Evolutionary conservation across 2,329 filamentous ascomycete species (phyloP).

Genomic region (Monascus ruber): DNA sequence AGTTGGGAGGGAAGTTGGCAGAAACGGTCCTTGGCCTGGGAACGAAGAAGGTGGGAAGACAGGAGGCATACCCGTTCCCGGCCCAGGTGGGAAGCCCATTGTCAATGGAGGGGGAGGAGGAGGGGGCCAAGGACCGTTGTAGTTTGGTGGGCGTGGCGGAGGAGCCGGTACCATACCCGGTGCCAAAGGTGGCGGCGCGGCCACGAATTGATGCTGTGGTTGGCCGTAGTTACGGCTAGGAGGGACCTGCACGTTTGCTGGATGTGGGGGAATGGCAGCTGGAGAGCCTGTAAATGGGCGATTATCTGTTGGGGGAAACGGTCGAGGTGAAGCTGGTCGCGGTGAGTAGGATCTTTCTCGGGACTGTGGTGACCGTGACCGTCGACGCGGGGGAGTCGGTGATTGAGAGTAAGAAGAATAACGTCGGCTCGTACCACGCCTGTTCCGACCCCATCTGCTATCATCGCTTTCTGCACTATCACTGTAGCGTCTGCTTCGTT

Average conservation of each 20-base stretch:
- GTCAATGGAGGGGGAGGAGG: slow-evolving; percentile 11
- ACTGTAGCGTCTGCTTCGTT: slow-evolving; percentile 30
- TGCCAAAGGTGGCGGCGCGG: not conserved
- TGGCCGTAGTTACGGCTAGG: not conserved
- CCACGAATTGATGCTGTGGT: not conserved
- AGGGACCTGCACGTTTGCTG: slow-evolving; percentile 1
- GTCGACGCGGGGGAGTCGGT: slow-evolving; percentile 13
- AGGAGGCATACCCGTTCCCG: slow-evolving; percentile 6
- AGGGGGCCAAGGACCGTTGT: slow-evolving; percentile 11
- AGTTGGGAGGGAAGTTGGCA: slow-evolving; percentile 10
- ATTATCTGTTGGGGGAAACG: slow-evolving; percentile 3
- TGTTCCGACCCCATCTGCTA: slow-evolving; percentile 17
- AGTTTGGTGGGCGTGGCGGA: slow-evolving; percentile 10
- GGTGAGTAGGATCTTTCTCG: slow-evolving; percentile 24
- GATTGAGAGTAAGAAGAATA: slow-evolving; percentile 19
- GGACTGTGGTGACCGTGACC: slow-evolving; percentile 17
- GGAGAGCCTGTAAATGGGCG: slow-evolving; percentile 3
- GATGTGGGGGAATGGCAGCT: slow-evolving; percentile 2
- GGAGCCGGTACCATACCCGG: slow-evolving; percentile 1
- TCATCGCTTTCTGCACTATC: slow-evolving; percentile 21
- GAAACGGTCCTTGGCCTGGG: slow-evolving; percentile 11
- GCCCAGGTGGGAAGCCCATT: slow-evolving; percentile 9
- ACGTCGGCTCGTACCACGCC: slow-evolving; percentile 8
- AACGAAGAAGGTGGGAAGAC: slow-evolving; percentile 17
- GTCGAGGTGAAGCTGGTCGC: slow-evolving; percentile 11